phyloP scores from a whole-genome alignment of 2,329 filamentous ascomycete species.

The Fusarium sp. region DNA sequence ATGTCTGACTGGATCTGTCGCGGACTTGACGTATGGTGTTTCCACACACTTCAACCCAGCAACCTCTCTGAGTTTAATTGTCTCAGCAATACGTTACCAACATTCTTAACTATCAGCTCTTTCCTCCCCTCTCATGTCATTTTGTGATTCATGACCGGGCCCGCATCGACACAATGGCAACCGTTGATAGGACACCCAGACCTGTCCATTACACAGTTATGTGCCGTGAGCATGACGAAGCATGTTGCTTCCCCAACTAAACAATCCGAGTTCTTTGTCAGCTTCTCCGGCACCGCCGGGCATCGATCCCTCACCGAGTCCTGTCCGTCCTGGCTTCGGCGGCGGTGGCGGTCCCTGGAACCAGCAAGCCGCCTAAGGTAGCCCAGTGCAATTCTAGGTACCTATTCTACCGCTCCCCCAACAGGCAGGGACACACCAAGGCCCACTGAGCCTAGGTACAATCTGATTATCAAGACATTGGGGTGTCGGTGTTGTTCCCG shows the following conservation, averaged over 20 bases:
- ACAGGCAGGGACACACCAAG: conserved; percentile 39
- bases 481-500: conserved; percentile 40
- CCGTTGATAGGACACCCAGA: conserved; percentile 4
- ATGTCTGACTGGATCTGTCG: conserved; percentile 26
- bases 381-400: neutral
- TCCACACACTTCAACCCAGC: conserved; percentile 25
- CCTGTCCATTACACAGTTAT: neutral
- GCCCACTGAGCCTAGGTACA: conserved; percentile 27
- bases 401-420: conserved; percentile 22
- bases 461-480: conserved; percentile 34
- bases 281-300: conserved; percentile 38
- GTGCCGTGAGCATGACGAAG: conserved; percentile 40
- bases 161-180: neutral
- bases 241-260: conserved; percentile 31
- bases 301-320: conserved; percentile 41
- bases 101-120: conserved; percentile 23
- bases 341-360: conserved; percentile 34
- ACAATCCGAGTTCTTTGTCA: conserved; percentile 34
- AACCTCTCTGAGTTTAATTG: neutral
- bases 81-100: conserved; percentile 19
- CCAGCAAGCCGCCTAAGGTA: neutral
- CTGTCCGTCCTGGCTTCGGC: conserved; percentile 31
- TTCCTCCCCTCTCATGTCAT: neutral
- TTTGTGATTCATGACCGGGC: conserved; percentile 7
- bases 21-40: conserved; percentile 35